Evolutionary conservation across 2,329 filamentous ascomycete species (phyloP).

Genomic region (Bimuria novae-zelandiae): DNA sequence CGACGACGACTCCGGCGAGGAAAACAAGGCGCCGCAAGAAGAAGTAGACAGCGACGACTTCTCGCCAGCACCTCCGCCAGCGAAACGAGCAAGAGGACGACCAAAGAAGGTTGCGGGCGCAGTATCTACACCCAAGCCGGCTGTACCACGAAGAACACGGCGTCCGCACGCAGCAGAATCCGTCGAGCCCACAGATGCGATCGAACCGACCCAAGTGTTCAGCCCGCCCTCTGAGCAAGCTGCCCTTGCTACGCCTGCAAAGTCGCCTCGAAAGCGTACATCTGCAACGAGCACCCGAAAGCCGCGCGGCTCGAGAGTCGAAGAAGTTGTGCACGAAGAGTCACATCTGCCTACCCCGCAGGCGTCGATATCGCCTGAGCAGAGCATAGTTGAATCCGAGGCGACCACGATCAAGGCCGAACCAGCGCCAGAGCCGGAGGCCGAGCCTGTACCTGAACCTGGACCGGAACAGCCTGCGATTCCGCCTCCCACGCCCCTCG

Average conservation of each 20-base stretch:
- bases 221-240: constrained; percentile 62
- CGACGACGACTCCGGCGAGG: constrained; percentile 79
- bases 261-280: constrained; percentile 67
- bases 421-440: constrained; percentile 51
- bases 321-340: constrained; percentile 42
- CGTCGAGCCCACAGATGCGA: constrained; percentile 43
- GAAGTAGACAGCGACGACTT: constrained; percentile 76
- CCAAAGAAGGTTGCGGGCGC: constrained; percentile 49
- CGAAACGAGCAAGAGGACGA: constrained; percentile 60
- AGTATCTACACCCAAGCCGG: constrained; percentile 52
- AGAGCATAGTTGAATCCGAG: background rate
- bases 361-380: constrained; percentile 60
- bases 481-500: constrained; percentile 60
- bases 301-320: constrained; percentile 48
- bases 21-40: constrained; percentile 64
- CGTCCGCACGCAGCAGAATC: constrained; percentile 48
- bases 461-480: constrained; percentile 51
- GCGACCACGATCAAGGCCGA: constrained; percentile 21
- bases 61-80: constrained; percentile 73
- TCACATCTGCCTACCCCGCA: constrained; percentile 53
- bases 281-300: constrained; percentile 55
- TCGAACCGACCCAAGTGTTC: constrained; percentile 66
- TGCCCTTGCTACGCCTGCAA: constrained; percentile 34
- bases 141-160: constrained; percentile 44
- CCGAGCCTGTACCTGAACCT: constrained; percentile 42